A percentile compares a stretch with the other conserved stretches of the same genome.
Evolutionary conservation across 78 protist genomes (phyloP).

Genomic region (Parvularia atlantis): DNA sequence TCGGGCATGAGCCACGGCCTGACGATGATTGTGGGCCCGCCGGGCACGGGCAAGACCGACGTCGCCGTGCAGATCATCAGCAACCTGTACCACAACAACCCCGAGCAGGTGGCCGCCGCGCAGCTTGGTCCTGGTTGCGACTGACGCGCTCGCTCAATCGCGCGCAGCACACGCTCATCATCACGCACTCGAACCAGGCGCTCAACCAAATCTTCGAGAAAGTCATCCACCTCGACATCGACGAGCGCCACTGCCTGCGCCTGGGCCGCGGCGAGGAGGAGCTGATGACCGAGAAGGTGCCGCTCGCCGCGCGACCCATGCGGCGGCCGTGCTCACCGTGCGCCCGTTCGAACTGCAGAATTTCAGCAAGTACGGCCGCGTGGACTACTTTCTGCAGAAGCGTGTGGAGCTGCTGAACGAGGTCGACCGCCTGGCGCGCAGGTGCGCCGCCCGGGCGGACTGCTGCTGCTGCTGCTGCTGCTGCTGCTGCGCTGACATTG

Average conservation of each 20-base stretch:
- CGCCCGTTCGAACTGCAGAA: no score
- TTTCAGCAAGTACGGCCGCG: conserved; percentile 81
- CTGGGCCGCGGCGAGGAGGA: conserved; percentile 86
- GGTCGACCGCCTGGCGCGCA: conserved; percentile 61
- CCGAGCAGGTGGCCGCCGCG: not conserved
- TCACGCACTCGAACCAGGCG: conserved; percentile 91
- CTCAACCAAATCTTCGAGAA: conserved; percentile 81
- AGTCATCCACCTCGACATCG: conserved; percentile 53
- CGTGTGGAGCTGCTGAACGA: conserved; percentile 56
- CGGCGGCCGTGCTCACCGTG: no score
- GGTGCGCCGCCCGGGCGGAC: no score
- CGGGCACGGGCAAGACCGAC: conserved; percentile 99
- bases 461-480: no score
- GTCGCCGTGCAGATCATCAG: conserved; percentile 87
- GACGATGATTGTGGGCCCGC: conserved; percentile 93
- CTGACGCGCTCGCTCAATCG: no score
- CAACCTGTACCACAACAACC: conserved; percentile 25
- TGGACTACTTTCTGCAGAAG: conserved; percentile 66
- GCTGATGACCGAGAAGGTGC: conserved; percentile 61
- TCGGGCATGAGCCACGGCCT: conserved; percentile 66
- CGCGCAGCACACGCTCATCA: conserved; percentile 71
- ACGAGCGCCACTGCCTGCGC: conserved; percentile 85
- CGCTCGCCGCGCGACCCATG: no score
- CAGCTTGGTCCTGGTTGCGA: no score
- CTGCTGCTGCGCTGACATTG: no score